phyloP scores from a whole-genome alignment of 768 basidiomycete genomes.

The Psilocybe cubensis region DNA sequence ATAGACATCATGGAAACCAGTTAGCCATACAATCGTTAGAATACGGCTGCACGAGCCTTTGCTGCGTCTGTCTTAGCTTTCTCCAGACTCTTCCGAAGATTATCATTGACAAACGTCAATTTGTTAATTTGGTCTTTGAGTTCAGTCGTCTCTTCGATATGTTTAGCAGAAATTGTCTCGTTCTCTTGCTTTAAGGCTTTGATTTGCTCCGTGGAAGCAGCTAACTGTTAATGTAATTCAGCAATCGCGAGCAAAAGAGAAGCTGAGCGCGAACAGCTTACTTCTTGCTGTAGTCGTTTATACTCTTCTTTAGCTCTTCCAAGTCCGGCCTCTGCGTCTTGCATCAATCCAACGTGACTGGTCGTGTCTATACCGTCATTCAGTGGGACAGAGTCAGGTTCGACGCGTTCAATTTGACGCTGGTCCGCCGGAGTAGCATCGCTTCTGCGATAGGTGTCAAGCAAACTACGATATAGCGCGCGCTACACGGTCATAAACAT shows the following conservation, averaged over 20 bases:
- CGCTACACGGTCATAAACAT: slow-evolving; percentile 9
- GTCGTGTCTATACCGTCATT: slow-evolving; percentile 12
- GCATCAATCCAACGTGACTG: slow-evolving; percentile 21
- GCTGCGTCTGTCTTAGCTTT: neutral
- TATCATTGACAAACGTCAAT: neutral
- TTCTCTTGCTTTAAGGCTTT: slow-evolving; percentile 21
- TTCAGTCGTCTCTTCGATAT: slow-evolving; percentile 16
- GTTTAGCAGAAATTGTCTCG: slow-evolving; percentile 11
- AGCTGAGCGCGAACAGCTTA: slow-evolving; percentile 4
- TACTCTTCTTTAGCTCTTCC: slow-evolving; percentile 34
- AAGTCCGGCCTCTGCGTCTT: slow-evolving; percentile 33
- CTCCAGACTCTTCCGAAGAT: neutral
- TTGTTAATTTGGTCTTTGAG: slow-evolving; percentile 4
- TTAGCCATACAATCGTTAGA: too few relatives aligned
- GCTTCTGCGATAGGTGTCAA: slow-evolving; percentile 14
- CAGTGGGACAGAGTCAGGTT: neutral
- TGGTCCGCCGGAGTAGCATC: slow-evolving; percentile 1
- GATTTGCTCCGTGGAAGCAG: slow-evolving; percentile 18
- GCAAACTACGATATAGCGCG: slow-evolving; percentile 16
- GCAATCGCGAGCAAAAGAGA: neutral
- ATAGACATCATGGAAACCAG: too few relatives aligned
- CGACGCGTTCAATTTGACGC: neutral
- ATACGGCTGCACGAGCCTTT: too few relatives aligned
- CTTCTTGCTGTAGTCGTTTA: slow-evolving; percentile 30
- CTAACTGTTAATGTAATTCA: slow-evolving; percentile 15